Evolutionary conservation across 345 rosid genomes (phyloP), one percentile per base, ranked within the genome.

Genomic region (Streptanthus diversifolius): DNA sequence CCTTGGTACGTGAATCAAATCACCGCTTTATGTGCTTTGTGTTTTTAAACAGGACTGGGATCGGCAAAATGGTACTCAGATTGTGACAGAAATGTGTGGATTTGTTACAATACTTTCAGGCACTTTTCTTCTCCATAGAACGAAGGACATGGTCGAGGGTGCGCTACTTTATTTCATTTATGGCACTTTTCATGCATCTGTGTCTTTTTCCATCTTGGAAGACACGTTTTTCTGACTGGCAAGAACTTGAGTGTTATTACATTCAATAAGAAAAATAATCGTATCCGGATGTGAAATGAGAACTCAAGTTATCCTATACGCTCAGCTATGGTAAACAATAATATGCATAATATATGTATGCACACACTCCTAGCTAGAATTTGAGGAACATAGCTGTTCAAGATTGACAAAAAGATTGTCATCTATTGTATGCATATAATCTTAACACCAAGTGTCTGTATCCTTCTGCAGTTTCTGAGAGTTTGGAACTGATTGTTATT

Each of bases 101-200:
- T 90, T 90, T 80, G 88, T 90, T 62, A 87, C 90, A 1, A 90
- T 90, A 66, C 89, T 90, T 51, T 84, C 90, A 15, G 97, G 95
- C 43, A 88, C 97, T 57, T 86, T 88, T 79, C 95, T 90, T 82
- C 92, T 88, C 68, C 97, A 90, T 78, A 85, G 83, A 80, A 88
- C 95, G 2, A 90, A 90, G 73, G 97, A 90, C 83, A 82, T 88
- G 88, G 85, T 69, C 24, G 91, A 85, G 54, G 90, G 93, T 87
- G 30, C 30, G 88, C 18, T 78, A 53, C 66, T 58, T 24, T 12
- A 14, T 32, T 33, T 63, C 62, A 58, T 51, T 29, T 24, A 14
- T 54, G 18, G n/a, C 59, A 66, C 25, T 56, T 73, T 24, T 27
- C 19, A 47, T 66, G 41, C 43, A 61, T 27, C 22, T 29, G 8